A percentile compares a stretch with the other conserved stretches of the same genome.
These are phyloP conservation scores for Ustilago curta DNA, from an alignment of 1,284 basidiomycete species.

Conservation along the genomic window DNA sequence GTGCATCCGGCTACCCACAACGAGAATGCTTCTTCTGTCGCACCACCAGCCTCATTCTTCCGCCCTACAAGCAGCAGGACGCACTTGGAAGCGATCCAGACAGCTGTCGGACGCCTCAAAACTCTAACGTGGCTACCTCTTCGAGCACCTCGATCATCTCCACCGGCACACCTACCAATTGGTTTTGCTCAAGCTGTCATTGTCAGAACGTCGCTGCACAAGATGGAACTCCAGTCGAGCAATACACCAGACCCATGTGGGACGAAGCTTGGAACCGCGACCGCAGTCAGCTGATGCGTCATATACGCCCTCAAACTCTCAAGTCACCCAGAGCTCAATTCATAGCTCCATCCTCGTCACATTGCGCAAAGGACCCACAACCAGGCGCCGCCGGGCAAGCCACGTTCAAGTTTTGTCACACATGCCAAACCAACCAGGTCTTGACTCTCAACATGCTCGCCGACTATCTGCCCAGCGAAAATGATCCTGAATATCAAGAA, in stretches of 20 bases:
- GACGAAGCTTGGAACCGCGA: constrained; percentile 50
- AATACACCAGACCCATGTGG: constrained; percentile 55
- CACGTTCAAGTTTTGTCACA: constrained; percentile 54
- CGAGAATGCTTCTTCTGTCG: constrained; percentile 59
- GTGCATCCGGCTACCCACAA: constrained; percentile 40
- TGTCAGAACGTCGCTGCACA: constrained; percentile 51
- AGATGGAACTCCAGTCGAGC: constrained; percentile 41
- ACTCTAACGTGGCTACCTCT: constrained; percentile 12
- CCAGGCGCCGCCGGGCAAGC: background rate
- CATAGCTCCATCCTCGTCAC: background rate
- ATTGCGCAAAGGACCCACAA: background rate
- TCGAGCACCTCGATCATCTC: constrained; percentile 37
- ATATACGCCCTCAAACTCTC: constrained; percentile 14
- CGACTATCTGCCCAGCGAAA: constrained; percentile 55
- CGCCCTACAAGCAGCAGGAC: constrained; percentile 38
- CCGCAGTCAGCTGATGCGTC: constrained; percentile 25
- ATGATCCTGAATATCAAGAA: constrained; percentile 37
- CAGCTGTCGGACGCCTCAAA: too few species aligned
- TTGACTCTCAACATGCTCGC: constrained; percentile 60
- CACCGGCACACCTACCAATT: constrained; percentile 54
- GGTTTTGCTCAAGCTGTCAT: constrained; percentile 61
- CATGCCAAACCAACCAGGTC: constrained; percentile 63
- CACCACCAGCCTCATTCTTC: constrained; percentile 51
- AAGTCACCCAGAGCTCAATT: background rate
- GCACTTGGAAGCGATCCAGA: background rate